Base-by-base conservation (phyloP, 306 rosid genomes). In the Geum urbanum region DNA sequence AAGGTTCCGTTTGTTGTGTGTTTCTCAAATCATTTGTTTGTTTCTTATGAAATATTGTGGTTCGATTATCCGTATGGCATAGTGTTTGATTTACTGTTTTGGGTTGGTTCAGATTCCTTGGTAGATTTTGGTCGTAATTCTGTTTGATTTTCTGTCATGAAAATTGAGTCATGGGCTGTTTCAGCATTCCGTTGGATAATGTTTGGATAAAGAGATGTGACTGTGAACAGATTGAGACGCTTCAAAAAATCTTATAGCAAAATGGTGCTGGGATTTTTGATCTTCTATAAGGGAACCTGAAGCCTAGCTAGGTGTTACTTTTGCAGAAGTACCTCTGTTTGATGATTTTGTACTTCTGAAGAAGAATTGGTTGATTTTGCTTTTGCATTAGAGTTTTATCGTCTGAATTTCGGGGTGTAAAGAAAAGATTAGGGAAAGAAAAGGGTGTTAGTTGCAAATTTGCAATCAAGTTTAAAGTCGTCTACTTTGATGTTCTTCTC, bases 271-370 rank as follows among this genome's bases (percentile, higher is more conserved):
- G 74, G 73, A 67, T 32, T 22, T 22, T 6, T 10, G 46, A 68
- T 67, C 8, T 11, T 68, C 19, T 15, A 11, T n/a, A 63, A 51
- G 47, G 53, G 67, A 70, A 52, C 51, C 22, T 53, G 71, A 70
- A 45, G 60, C 58, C 58, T 18, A 64, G n/a, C 32, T 47, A 66
- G 41, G 44, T 20, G 20, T 15, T 2, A 32, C 64, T 64, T 73
- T 73, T 24, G 66, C 66, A 32, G 45, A 55, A 39, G 60, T 46
- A 22, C 32, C 32, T 27, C 32, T 27, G 32, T 27, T 27, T n/a
- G n/a, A n/a, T n/a, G n/a, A n/a, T n/a, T n/a, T n/a, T n/a, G n/a
- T n/a, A n/a, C n/a, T n/a, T n/a, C 32, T 27, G 32, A 27, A 27
- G 32, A 27, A 27, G 20, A 27, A 55, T 9, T 3, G 39, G n/a